Percentiles rank a stretch among this genome's conserved stretches.
Conservation (phyloP, 176 grass and related monocot species). For the Aegilops tauschii region DNA sequence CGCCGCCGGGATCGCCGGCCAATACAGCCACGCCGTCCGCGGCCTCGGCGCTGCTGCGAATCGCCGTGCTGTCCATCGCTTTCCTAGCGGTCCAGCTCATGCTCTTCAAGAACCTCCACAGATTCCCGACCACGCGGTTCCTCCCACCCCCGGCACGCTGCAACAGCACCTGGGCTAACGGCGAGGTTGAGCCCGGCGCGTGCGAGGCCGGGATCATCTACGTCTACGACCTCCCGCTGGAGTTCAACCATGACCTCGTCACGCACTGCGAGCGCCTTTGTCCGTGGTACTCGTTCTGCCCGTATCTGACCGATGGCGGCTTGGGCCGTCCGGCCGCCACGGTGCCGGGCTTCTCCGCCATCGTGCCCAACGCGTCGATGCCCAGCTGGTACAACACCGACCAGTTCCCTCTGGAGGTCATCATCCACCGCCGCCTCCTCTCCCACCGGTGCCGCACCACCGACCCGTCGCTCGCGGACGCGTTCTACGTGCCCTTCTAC, state of each 20-base stretch:
- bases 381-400: constrained; percentile 74
- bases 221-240: constrained; percentile 68
- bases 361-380: constrained; percentile 32
- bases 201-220: constrained; percentile 58
- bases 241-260: constrained; percentile 76
- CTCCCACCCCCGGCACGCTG: constrained; percentile 30
- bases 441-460: constrained; percentile 69
- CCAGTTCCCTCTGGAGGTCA: constrained; percentile 76
- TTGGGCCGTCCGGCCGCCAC: constrained; percentile 40
- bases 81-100: constrained; percentile 56
- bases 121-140: constrained; percentile 33
- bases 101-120: constrained; percentile 41
- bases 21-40: background rate
- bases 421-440: constrained; percentile 73
- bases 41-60: constrained; percentile 23
- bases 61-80: constrained; percentile 29
- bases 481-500: constrained; percentile 90
- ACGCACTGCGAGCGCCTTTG: constrained; percentile 49
- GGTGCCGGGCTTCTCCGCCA: constrained; percentile 19
- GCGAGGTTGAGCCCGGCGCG: background rate
- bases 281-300: constrained; percentile 73
- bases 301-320: constrained; percentile 50
- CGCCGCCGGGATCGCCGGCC: constrained; percentile 38
- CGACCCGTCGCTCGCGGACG: constrained; percentile 52
- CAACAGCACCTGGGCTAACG: constrained; percentile 24